Evolutionary conservation across 108 stramenopile species (phyloP).

Genomic region (Bacterosira constricta): DNA sequence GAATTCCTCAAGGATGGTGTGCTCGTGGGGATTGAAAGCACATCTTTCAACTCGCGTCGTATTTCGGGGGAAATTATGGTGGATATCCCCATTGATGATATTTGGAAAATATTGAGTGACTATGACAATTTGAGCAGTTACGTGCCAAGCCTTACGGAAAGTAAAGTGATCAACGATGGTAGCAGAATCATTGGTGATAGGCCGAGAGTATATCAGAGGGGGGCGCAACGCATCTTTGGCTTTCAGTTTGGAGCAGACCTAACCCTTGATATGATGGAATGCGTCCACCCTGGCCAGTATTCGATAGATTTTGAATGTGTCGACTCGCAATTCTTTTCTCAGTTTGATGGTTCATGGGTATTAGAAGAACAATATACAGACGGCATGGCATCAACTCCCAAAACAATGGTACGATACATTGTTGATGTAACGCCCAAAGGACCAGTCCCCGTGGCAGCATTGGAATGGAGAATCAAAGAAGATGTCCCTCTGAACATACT

Average conservation of each 20-base stretch:
- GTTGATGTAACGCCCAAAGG: slow-evolving; percentile 89
- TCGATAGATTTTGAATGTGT: slow-evolving; percentile 80
- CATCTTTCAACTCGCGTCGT: slow-evolving; percentile 76
- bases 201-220: slow-evolving; percentile 84
- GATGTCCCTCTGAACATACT: slow-evolving; percentile 90
- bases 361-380: slow-evolving; percentile 60
- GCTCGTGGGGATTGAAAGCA: slow-evolving; percentile 78
- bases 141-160: slow-evolving; percentile 90
- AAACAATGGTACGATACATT: slow-evolving; percentile 70
- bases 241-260: slow-evolving; percentile 89
- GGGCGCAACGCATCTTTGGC: slow-evolving; percentile 91
- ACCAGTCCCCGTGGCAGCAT: slow-evolving; percentile 89
- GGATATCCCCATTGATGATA: slow-evolving; percentile 62
- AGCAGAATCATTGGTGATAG: background rate
- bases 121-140: slow-evolving; percentile 81
- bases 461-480: slow-evolving; percentile 94
- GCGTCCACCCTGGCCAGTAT: slow-evolving; percentile 15
- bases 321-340: slow-evolving; percentile 81
- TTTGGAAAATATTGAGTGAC: slow-evolving; percentile 88
- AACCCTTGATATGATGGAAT: slow-evolving; percentile 89
- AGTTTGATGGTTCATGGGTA: slow-evolving; percentile 84
- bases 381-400: slow-evolving; percentile 18
- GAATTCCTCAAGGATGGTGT: slow-evolving; percentile 29
- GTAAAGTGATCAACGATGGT: slow-evolving; percentile 27
- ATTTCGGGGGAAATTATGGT: slow-evolving; percentile 82